Base-by-base conservation (phyloP, 1,284 basidiomycete species). In the Xanthoconium separans region DNA sequence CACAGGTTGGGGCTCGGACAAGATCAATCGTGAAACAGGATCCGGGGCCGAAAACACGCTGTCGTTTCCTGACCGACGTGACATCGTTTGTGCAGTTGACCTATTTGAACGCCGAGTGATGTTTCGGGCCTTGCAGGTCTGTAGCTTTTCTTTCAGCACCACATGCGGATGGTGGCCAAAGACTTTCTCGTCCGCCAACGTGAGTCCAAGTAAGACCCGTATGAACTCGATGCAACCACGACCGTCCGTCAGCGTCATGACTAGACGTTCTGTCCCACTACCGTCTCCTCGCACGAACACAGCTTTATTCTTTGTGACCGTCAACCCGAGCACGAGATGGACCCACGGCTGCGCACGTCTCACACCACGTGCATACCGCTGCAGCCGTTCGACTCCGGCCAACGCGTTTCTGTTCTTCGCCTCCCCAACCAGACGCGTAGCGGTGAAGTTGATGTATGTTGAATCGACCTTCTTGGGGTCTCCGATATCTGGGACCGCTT, bases 221-320 rank as follows among this genome's bases (percentile, higher is more conserved):
- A 62, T 57, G n/a, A 63, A 56, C 36, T 62, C 54, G 42, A 64
- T 51, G 37, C 56, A 60, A 2, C 53, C 55, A 10, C 55, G 53
- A 18, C 60, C 60, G 2, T 44, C 22, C 0, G 22, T 11, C 0
- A 64, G 33, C 3, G 34, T 47, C 13, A 62, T 15, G 2, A 60
- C 54, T 0, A 62, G 29, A 2, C 51, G 47, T 42, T 63, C 60
- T 0, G 34, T 56, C 0, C 61, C 52, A 15, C 62, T 57, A 4
- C 55, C 47, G 0, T 64, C 61, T 43, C 60, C 61, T 15, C 57
- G 57, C 16, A 62, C 0, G 27, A 63, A 31, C 1, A 44, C 48
- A 3, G 41, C 58, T 45, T 42, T 53, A 29, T 56, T 45, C 15
- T 42, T 53, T 0, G 56, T 53, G 18, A 59, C n/a, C 6, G 45